phyloP scores from a whole-genome alignment of 2,329 filamentous ascomycete species.

The Fonsecaea nubica region DNA sequence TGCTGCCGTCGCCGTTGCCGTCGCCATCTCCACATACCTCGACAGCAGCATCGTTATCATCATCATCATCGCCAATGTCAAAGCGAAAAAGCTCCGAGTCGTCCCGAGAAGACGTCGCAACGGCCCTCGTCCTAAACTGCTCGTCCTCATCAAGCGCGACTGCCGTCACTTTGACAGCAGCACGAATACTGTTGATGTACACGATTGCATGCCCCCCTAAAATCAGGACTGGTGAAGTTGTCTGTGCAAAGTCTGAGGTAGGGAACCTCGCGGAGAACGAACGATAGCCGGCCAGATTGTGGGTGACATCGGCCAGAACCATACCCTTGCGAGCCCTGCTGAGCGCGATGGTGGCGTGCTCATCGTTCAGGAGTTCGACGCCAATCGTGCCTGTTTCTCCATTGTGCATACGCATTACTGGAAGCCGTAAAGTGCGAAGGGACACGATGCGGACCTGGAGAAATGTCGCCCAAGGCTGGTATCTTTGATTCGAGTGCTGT shows the following conservation, averaged over 20 bases:
- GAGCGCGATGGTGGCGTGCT: constrained; percentile 12
- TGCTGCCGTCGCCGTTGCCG: constrained; percentile 9
- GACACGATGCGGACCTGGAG: constrained; percentile 76
- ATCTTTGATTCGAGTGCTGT: constrained; percentile 2
- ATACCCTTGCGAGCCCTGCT: constrained; percentile 40
- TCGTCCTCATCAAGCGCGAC: constrained; percentile 50
- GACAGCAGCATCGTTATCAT: background rate
- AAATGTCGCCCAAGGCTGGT: constrained; percentile 19
- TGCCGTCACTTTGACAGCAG: constrained; percentile 75
- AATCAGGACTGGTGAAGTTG: constrained; percentile 61
- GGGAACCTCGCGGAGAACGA: constrained; percentile 66
- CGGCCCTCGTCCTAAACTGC: constrained; percentile 15
- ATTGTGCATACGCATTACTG: constrained; percentile 74
- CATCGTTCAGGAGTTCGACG: constrained; percentile 25
- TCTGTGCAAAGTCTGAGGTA: constrained; percentile 59
- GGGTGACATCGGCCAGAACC: constrained; percentile 30
- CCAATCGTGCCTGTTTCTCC: constrained; percentile 92
- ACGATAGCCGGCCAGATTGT: constrained; percentile 18
- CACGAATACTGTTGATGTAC: constrained; percentile 85
- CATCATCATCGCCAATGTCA: constrained; percentile 46
- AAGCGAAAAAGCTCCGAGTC: constrained; percentile 55
- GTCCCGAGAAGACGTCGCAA: constrained; percentile 41
- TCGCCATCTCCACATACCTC: background rate
- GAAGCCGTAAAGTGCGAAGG: constrained; percentile 83
- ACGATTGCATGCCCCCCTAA: constrained; percentile 66